These are phyloP conservation scores for Lophiostoma macrostomum DNA, from an alignment of 495 filamentous ascomycete species.

Conservation along the genomic window DNA sequence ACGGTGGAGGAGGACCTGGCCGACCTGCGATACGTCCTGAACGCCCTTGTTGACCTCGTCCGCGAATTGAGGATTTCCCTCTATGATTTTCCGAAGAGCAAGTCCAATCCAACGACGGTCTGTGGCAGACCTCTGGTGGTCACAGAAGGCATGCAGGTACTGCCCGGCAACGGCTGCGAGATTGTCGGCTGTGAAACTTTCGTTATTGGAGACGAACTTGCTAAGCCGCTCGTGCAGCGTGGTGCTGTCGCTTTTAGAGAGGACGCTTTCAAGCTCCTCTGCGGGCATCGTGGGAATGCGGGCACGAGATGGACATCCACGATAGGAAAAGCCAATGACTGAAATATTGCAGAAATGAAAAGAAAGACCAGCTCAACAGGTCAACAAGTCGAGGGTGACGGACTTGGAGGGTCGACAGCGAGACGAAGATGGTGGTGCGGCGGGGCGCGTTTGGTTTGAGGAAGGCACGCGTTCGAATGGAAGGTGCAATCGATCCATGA, in stretches of 20 bases:
- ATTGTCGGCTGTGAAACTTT: background rate
- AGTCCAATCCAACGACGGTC: constrained; percentile 8
- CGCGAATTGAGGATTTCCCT: background rate
- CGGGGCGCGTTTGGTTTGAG: too few relatives aligned
- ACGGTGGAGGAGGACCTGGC: constrained; percentile 10
- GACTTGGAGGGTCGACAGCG: too few relatives aligned
- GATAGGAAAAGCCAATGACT: too few relatives aligned
- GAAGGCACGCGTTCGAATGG: too few relatives aligned
- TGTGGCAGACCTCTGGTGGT: background rate
- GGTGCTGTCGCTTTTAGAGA: background rate
- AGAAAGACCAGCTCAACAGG: too few relatives aligned
- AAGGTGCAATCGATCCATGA: too few relatives aligned
- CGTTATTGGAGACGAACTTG: background rate
- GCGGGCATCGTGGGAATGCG: too few relatives aligned
- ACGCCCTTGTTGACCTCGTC: background rate
- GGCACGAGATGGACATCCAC: too few relatives aligned
- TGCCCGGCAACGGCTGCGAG: background rate
- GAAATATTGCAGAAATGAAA: too few relatives aligned
- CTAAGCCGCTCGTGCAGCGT: background rate
- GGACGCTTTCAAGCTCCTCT: background rate
- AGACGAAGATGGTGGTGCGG: too few relatives aligned
- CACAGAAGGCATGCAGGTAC: constrained; percentile 9
- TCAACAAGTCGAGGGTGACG: too few relatives aligned
- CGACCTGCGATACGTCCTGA: constrained; percentile 6
- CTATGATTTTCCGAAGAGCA: constrained; percentile 11